These are phyloP conservation scores for Aristolochia fimbriata DNA, from an alignment of 164 flowering plant genomes.

Conservation along the genomic window DNA sequence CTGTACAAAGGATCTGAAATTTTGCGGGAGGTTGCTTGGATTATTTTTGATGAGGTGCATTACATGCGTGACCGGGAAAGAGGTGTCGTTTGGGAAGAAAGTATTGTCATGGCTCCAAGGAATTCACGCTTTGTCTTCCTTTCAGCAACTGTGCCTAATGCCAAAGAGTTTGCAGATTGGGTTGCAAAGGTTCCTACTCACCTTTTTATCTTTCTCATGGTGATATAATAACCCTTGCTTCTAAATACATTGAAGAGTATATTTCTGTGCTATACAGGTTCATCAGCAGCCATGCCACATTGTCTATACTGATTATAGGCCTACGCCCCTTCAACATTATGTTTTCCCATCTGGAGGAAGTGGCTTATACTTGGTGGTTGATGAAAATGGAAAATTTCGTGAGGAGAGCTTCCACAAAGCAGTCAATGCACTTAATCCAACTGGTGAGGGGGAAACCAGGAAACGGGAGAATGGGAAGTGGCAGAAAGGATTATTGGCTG, in stretches of 20 bases:
- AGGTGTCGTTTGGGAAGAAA: conserved; percentile 99
- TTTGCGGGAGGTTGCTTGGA: conserved; percentile 90
- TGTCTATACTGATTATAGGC: conserved; percentile 95
- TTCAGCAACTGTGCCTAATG: conserved; percentile 99
- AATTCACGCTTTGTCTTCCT: conserved; percentile 90
- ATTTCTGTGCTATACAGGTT: conserved; percentile 40
- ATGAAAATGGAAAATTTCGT: conserved; percentile 91
- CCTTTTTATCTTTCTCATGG: background rate
- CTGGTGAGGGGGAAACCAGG: conserved; percentile 46
- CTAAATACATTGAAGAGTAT: too few species aligned
- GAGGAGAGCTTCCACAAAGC: conserved; percentile 96
- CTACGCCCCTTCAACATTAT: conserved; percentile 98
- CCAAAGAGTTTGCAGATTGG: conserved; percentile 99
- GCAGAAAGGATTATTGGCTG: conserved; percentile 54
- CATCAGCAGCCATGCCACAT: conserved; percentile 97
- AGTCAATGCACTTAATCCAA: conserved; percentile 75
- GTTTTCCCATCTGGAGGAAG: conserved; percentile 86
- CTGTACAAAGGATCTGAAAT: conserved; percentile 95
- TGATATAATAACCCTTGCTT: background rate
- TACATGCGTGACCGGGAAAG: conserved; percentile 98
- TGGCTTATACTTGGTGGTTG: conserved; percentile 87
- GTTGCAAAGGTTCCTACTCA: conserved; percentile 72
- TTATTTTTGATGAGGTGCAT: conserved; percentile 96
- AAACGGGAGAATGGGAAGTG: conserved; percentile 71
- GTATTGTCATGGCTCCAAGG: conserved; percentile 98